These are phyloP conservation scores for Backusella westeae DNA, from an alignment of 192 early-diverging fungal species.

Conservation along the genomic window DNA sequence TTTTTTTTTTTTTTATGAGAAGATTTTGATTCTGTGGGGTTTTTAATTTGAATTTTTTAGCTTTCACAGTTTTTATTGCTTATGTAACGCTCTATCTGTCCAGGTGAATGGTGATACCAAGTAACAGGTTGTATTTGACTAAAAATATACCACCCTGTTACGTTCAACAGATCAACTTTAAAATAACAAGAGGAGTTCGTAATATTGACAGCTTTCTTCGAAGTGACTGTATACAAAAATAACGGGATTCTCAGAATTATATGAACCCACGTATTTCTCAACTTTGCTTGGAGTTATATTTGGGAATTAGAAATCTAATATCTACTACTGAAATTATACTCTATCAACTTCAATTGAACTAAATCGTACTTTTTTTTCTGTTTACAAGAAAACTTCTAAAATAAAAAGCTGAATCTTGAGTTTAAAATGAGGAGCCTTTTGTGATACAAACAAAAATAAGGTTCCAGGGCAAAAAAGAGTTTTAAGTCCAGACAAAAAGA, in stretches of 20 bases:
- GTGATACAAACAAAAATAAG: not conserved
- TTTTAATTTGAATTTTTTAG: not conserved
- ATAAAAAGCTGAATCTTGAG: not conserved
- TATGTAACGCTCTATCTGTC: not conserved
- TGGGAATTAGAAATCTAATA: not conserved
- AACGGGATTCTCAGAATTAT: not conserved
- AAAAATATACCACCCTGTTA: not conserved
- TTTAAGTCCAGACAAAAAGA: not conserved
- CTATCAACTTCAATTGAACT: too few relatives aligned
- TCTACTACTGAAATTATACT: not conserved
- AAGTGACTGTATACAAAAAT: not conserved
- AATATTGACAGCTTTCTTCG: not conserved
- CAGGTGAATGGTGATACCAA: not conserved
- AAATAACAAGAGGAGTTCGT: not conserved
- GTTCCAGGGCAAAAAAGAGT: not conserved
- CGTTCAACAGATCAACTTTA: not conserved
- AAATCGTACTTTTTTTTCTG: not conserved
- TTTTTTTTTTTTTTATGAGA: not conserved
- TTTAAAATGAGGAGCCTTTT: not conserved
- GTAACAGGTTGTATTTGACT: not conserved
- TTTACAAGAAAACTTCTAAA: not conserved
- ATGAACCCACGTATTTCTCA: not conserved
- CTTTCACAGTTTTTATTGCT: not conserved
- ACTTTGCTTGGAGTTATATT: not conserved
- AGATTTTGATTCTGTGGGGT: not conserved